Conservation (phyloP, 805 yeast genomes). For the Lachancea sp. region DNA sequence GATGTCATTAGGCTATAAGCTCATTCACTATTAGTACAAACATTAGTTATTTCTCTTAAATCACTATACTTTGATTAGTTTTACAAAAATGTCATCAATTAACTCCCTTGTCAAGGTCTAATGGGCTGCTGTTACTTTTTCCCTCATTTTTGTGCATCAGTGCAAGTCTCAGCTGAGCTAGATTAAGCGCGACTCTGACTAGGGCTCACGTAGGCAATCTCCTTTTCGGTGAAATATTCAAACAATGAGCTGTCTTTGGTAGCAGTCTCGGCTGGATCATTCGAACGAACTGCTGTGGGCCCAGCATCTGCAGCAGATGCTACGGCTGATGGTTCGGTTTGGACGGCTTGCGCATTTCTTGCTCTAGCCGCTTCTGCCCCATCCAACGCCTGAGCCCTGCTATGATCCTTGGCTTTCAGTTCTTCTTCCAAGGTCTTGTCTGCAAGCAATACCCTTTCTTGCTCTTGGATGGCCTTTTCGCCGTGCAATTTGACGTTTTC, state of each 20-base stretch:
- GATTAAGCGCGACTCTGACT: constrained; percentile 1
- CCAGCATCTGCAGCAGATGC: neutral
- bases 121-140: neutral
- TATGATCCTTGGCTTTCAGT: constrained; percentile 9
- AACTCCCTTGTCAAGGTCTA: neutral
- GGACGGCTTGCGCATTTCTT: neutral
- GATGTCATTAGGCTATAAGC: no score
- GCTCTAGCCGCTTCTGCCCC: constrained; percentile 11
- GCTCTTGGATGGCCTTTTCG: constrained; percentile 13
- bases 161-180: no score
- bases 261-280: neutral
- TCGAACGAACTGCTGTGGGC: constrained; percentile 1
- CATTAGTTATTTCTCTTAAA: no score
- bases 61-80: no score
- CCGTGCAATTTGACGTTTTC: constrained; percentile 12
- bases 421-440: constrained; percentile 11
- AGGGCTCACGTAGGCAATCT: constrained; percentile 12
- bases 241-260: constrained; percentile 17
- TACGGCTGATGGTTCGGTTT: neutral
- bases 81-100: no score
- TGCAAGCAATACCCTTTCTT: constrained; percentile 9
- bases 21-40: no score
- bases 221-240: constrained; percentile 25
- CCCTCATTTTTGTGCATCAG: neutral
- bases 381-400: constrained; percentile 13